Percentiles rank a stretch among this genome's conserved stretches.
These are phyloP conservation scores for Crassisporium funariophilum DNA, from an alignment of 768 basidiomycete genomes.

Conservation along the genomic window DNA sequence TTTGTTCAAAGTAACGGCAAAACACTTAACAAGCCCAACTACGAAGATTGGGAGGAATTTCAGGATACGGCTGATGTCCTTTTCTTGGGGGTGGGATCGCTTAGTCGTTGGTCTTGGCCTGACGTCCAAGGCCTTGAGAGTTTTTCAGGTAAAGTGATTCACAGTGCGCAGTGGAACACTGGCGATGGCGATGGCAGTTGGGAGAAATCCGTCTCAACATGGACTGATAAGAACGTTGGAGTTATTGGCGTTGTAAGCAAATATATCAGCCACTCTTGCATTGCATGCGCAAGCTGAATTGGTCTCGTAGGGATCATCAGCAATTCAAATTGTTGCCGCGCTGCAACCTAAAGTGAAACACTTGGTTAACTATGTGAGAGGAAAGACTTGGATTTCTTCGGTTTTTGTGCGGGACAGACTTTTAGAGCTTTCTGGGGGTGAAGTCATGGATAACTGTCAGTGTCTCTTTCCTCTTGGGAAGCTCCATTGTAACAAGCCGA, in stretches of 20 bases:
- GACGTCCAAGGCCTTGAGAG: slow-evolving; percentile 57
- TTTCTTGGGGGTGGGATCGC: slow-evolving; percentile 51
- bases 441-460: slow-evolving; percentile 46
- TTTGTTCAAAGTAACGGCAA: not conserved
- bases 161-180: slow-evolving; percentile 64
- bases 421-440: slow-evolving; percentile 38
- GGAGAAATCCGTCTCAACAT: slow-evolving; percentile 47
- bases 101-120: slow-evolving; percentile 70
- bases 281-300: not conserved
- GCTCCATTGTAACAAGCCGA: not conserved
- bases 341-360: slow-evolving; percentile 54
- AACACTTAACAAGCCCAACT: slow-evolving; percentile 3
- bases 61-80: slow-evolving; percentile 60
- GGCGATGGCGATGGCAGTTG: slow-evolving; percentile 37
- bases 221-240: slow-evolving; percentile 55
- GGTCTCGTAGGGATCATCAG: slow-evolving; percentile 55
- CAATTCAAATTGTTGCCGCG: slow-evolving; percentile 60
- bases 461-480: not conserved
- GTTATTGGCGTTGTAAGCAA: slow-evolving; percentile 62
- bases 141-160: slow-evolving; percentile 60
- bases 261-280: not conserved
- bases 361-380: slow-evolving; percentile 57
- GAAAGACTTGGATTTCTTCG: slow-evolving; percentile 58
- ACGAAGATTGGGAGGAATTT: slow-evolving; percentile 42
- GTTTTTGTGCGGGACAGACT: slow-evolving; percentile 45